Base-by-base conservation (phyloP, 2,329 filamentous ascomycete species). In the Fusarium cicatricum region DNA sequence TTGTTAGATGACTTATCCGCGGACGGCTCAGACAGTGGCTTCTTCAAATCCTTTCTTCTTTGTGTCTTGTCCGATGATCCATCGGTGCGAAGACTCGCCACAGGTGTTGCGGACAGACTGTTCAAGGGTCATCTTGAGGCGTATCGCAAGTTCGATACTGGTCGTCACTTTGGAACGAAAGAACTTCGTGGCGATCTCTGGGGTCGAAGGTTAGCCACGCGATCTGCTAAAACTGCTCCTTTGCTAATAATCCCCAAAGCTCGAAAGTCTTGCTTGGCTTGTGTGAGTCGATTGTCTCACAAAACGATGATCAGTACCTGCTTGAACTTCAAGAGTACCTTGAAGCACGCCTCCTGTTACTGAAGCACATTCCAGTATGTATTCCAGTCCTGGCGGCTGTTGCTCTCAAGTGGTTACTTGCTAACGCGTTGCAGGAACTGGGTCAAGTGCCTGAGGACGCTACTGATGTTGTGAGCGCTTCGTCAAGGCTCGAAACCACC, bases 401-500 rank as follows among this genome's bases (percentile, higher is more conserved):
- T 34, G 32, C 21, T 3, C 28, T n/a, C 12, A 45, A 29, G 17
- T 15, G 11, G 14, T 41, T 16, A 10, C 12, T 16, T 58, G 33
- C 58, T 70, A 34, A 68, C 46, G 11, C 34, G 14, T 29, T n/a
- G 10, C 32, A 88, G 82, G 84, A 85, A 55, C 70, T 88, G 31
- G 78, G 79, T 11, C 78, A 83, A 38, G 70, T 85, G 9, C 74
- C 81, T 2, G 79, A 80, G 37, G 85, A 86, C 37, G 76, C 85
- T 16, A 73, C 80, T 1, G 83, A 89, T 62, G 78, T 85, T 28
- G 77, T 77, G 19, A 75, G 77, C 14, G 79, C 83, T 12, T 80
- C 79, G 5, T 81, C 79, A 7, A 85, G 81, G 62, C 75, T 87
- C 5, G 87, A 90, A 72, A 87, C 85, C 0, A 77, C 85, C 1